These are phyloP conservation scores for Aureobasidium sp. DNA, from an alignment of 2,329 filamentous ascomycete species.

Conservation along the genomic window DNA sequence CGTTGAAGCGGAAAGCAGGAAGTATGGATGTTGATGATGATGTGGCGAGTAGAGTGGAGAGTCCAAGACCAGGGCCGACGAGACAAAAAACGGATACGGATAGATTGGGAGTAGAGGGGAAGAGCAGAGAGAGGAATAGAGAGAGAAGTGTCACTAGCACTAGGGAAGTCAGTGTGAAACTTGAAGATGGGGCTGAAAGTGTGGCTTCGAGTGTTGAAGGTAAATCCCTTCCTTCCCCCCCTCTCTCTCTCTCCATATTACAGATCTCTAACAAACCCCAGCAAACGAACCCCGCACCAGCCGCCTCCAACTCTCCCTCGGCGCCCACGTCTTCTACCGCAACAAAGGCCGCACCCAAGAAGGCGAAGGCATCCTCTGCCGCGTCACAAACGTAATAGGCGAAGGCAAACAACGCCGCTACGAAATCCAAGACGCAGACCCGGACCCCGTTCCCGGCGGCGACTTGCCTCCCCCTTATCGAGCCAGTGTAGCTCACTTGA, in stretches of 20 bases:
- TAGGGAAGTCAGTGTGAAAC: conserved; percentile 43
- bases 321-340: conserved; percentile 44
- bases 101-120: conserved; percentile 9
- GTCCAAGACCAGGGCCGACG: conserved; percentile 16
- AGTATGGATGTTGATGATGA: conserved; percentile 23
- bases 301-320: conserved; percentile 27
- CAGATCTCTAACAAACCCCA: no score
- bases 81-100: neutral
- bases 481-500: conserved; percentile 39
- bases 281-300: conserved; percentile 16
- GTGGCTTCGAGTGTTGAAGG: conserved; percentile 36
- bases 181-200: conserved; percentile 37
- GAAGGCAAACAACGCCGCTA: conserved; percentile 46
- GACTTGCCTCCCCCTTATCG: conserved; percentile 29
- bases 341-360: conserved; percentile 32
- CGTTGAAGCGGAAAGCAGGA: conserved; percentile 15
- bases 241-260: no score
- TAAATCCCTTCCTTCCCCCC: no score
- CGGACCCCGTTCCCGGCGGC: conserved; percentile 28
- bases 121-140: conserved; percentile 27
- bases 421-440: conserved; percentile 44
- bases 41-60: conserved; percentile 21
- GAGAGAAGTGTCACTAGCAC: conserved; percentile 36
- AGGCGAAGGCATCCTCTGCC: conserved; percentile 44
- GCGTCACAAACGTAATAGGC: conserved; percentile 43